These are phyloP conservation scores for Ambispora gerdemannii DNA, from an alignment of 192 early-diverging fungal species.

Conservation along the genomic window DNA sequence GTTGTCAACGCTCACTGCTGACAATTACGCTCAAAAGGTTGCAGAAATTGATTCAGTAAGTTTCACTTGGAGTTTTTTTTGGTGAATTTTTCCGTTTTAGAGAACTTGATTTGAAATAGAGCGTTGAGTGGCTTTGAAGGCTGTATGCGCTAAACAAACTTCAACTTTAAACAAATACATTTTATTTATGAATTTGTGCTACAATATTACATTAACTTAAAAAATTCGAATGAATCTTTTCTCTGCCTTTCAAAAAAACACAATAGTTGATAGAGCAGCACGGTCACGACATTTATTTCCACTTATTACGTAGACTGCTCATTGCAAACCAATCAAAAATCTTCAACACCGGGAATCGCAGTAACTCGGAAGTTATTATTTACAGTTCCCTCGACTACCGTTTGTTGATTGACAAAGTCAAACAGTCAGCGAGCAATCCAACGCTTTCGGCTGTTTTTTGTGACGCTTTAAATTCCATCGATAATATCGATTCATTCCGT, in stretches of 20 bases:
- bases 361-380: conserved; percentile 28
- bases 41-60: conserved; percentile 53
- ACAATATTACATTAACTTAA: too few species aligned
- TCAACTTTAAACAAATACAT: not conserved
- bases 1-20: conserved; percentile 49
- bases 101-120: too few species aligned
- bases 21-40: conserved; percentile 49
- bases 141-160: not conserved
- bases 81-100: too few species aligned
- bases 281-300: conserved; percentile 49
- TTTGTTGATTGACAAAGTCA: conserved; percentile 42
- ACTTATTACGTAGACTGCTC: conserved; percentile 46
- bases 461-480: conserved; percentile 46
- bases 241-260: too few species aligned
- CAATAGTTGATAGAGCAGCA: conserved; percentile 48
- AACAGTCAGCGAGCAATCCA: conserved; percentile 38
- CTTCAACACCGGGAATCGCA: conserved; percentile 17
- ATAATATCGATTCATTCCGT: conserved; percentile 44
- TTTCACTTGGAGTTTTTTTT: too few species aligned
- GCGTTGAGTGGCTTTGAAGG: not conserved
- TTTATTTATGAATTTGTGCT: too few species aligned
- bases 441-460: conserved; percentile 37
- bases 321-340: conserved; percentile 40
- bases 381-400: conserved; percentile 38
- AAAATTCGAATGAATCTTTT: not conserved